Base-by-base conservation (phyloP, 1,284 basidiomycete species). In the Termitomyces sp. region DNA sequence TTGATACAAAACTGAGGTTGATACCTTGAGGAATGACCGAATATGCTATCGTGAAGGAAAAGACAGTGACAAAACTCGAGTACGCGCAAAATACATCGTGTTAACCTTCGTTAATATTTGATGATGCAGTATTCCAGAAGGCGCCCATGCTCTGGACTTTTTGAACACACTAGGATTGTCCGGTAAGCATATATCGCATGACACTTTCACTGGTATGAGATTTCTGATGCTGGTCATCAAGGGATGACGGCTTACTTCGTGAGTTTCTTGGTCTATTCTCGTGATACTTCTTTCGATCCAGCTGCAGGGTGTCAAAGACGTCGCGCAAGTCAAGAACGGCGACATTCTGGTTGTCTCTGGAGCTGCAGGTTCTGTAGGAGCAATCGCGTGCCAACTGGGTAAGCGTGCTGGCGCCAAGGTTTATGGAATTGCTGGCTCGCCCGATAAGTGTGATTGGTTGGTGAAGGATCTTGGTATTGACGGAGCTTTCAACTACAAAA, bases 401-500 rank as follows among this genome's bases (percentile, higher is more conserved):
- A 90, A 88, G 67, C 76, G 80, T 46, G 72, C 75, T 17, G 88
- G 88, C 33, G 87, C 87, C 34, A 88, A 83, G 60, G 93, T 97
- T 48, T 85, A 93, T 61, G 94, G 85, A 10, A 90, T 94, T 60
- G 92, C 78, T 10, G 78, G 78, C 17, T 82, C 83, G 0, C 66
- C 78, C 9, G 90, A 91, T 33, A 98, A 98, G 70, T 92, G 90
- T 68, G 72, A 77, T 7, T 93, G 91, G 84, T 82, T 97, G 36
- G 80, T 86, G 67, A 76, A 83, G 45, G 88, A 92, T 53, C 70
- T 96, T 26, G 92, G 92, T 15, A 86, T 90, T 46, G 90, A 94
- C 64, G 81, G 79, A 52, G 90, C 86, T 0, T 73, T 97, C 66
- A 90, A 97, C 70, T 97, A 98, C 76, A 97, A 96, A 72, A 83